Base-by-base conservation (phyloP, 805 yeast species). In the Kuraishia hungarica region DNA sequence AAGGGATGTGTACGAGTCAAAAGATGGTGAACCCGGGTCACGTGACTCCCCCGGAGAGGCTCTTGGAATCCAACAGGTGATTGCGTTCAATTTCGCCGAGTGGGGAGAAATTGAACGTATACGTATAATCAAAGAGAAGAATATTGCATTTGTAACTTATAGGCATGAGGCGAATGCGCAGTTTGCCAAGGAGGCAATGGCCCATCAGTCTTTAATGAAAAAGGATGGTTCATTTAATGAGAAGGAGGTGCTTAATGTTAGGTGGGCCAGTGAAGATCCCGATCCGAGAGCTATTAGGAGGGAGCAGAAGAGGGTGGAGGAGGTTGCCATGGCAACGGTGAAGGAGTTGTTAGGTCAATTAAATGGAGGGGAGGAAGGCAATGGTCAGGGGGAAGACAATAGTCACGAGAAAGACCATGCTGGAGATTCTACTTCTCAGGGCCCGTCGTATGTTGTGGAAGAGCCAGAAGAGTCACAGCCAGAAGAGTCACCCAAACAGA, bases 171-270 rank as follows among this genome's bases (percentile, higher is more conserved):
- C 78, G 21, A 84, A 80, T 64, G 97, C 97, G 0, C 97, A 93
- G 67, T 94, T 93, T 74, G 97, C 97, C 0, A 89, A 89, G 63
- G 98, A 93, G 67, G 96, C 96, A 1, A 89, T 93, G 97, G 81
- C 86, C 47, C 84, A 85, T 50, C 98, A 93, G 67, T 78, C 87
- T 8, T 66, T 92, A 7, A 66, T 61, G 23, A 4, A 7, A 13
- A 35, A 15, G 43, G 43, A 35, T 35, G 43, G 43, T 17, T 61
- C 60, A 23, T 61, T 58, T 3, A 78, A 84, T 53, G 83, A 79
- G 49, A 78, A 80, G 56, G 96, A 87, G 58, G 78, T 84, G 0
- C 68, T 92, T 50, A 79, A 76, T 57, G 80, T 92, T 1, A 77
- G 89, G 59, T 92, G 98, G 98, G 96, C 97, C 0, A 82, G 81